Percentiles rank a stretch among this genome's conserved stretches.
Evolutionary conservation across 176 grass and related monocot species (phyloP).

Genomic region (Eragrostis curvula): DNA sequence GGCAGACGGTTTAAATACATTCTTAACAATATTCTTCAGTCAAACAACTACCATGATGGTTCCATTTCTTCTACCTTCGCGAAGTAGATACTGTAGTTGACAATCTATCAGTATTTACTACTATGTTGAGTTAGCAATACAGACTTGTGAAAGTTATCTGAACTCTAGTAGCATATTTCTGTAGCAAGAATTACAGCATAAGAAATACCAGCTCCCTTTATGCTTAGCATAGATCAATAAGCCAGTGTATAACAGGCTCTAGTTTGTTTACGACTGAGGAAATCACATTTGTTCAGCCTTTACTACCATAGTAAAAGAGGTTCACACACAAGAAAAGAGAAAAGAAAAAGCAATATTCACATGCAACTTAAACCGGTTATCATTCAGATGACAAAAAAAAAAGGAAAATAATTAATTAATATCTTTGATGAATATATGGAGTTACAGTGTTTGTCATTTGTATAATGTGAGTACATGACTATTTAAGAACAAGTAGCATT

Average conservation of each 20-base stretch:
- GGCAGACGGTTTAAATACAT: neutral
- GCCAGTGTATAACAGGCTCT: neutral
- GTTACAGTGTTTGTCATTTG: neutral
- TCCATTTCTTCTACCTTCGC: neutral
- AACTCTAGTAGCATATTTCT: neutral
- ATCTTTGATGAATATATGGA: neutral
- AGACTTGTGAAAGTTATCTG: neutral
- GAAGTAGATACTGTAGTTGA: slow-evolving; percentile 3
- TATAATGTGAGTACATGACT: neutral
- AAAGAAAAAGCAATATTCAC: slow-evolving; percentile 6
- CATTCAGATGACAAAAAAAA: neutral
- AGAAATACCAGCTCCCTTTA: neutral
- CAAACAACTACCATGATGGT: slow-evolving; percentile 14
- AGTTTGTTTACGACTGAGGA: neutral
- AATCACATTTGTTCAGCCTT: neutral
- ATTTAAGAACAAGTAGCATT: neutral
- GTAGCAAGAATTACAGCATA: neutral
- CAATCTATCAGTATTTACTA: neutral
- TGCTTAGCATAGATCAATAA: slow-evolving; percentile 1
- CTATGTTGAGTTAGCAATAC: neutral
- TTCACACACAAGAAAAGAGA: neutral
- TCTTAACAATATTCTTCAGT: neutral
- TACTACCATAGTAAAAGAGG: neutral
- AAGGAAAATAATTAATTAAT: neutral
- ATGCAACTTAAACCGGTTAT: neutral